phyloP scores from a whole-genome alignment of 805 yeast genomes.

The Starmerella roubikii region DNA sequence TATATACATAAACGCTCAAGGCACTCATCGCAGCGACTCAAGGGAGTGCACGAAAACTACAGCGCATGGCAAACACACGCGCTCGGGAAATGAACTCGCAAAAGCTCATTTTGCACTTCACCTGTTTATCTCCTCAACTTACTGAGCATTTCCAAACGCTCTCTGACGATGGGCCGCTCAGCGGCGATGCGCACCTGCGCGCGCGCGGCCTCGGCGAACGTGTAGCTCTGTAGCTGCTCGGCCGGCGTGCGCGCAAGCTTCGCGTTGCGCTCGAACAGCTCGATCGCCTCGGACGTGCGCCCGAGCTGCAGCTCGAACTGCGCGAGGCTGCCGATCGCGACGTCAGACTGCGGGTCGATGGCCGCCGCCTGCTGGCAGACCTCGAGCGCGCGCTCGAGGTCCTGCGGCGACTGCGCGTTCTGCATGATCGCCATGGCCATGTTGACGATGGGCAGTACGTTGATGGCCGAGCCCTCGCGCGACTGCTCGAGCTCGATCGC shows the following conservation, averaged over 20 bases:
- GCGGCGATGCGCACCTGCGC: conserved; percentile 57
- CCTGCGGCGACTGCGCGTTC: conserved; percentile 23
- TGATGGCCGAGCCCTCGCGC: conserved; percentile 53
- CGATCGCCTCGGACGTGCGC: conserved; percentile 67
- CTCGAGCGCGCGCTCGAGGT: conserved; percentile 44
- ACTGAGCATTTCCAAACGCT: conserved; percentile 20
- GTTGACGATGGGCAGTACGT: conserved; percentile 80
- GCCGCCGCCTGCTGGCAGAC: conserved; percentile 63
- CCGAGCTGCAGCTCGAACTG: conserved; percentile 79
- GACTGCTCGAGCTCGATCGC: conserved; percentile 62
- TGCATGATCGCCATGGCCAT: conserved; percentile 52
- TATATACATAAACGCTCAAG: too few relatives aligned
- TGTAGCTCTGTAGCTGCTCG: conserved; percentile 81
- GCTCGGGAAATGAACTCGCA: too few relatives aligned
- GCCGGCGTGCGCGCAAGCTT: conserved; percentile 68
- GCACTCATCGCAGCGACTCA: too few relatives aligned
- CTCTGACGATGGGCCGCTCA: conserved; percentile 26
- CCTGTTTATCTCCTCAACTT: not conserved
- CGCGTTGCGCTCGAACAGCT: conserved; percentile 70
- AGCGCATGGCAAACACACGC: too few relatives aligned
- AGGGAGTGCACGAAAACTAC: too few relatives aligned
- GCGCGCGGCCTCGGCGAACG: conserved; percentile 84
- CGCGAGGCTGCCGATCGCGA: conserved; percentile 82
- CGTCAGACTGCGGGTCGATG: conserved; percentile 77
- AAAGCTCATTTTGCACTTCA: too few relatives aligned